Base-by-base conservation (phyloP, 306 rosid species). In the Pachyrhizus erosus region DNA sequence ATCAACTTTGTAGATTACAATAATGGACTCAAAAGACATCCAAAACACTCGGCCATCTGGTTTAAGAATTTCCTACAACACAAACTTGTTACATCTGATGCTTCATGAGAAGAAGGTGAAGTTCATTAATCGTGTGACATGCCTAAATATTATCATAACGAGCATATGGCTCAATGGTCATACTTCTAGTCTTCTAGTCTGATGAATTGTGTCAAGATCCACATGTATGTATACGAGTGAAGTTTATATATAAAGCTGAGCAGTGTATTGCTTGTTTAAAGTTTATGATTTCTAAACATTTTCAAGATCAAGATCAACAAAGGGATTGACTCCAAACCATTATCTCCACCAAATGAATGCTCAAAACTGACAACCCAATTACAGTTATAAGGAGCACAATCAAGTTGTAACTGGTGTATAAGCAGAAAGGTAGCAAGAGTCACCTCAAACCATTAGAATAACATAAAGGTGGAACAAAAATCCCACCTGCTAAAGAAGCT, bases 1-100 rank as follows among this genome's bases (percentile, higher is more conserved):
- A 74, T 87, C 18, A 42, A 70, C 77, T 90, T 33, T 17, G 86
- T 87, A 15, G 97, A 92, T 69, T 90, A 81, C 33, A 68, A 76
- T 8, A 72, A 86, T 66, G 85, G 48, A 8, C 55, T 73, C 9
- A 87, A 70, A 66, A 84, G 94, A 79, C 48, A 86, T 77, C 91
- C 90, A 24, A 92, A 92, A 80, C 42, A 40, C 13, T 92, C 92
- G 0, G 82, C 82, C 26, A 58, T 21, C 0, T 83, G 78, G 82
- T 83, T 70, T 34, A 83, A 8, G 78, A 61, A 48, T 24, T 69
- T 83, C 54, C 57, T 83, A 23, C 74, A 70, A 34, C 26, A 29
- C 15, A 58, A 77, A 23, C 26, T 12, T 33, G 58, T 46, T 46
- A 18, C 15, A 46, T 37, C 39, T 20, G 76, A 7, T 58, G 77